Base-by-base conservation (phyloP, 2,329 filamentous ascomycete genomes). In the Colletotrichum caudatum region DNA sequence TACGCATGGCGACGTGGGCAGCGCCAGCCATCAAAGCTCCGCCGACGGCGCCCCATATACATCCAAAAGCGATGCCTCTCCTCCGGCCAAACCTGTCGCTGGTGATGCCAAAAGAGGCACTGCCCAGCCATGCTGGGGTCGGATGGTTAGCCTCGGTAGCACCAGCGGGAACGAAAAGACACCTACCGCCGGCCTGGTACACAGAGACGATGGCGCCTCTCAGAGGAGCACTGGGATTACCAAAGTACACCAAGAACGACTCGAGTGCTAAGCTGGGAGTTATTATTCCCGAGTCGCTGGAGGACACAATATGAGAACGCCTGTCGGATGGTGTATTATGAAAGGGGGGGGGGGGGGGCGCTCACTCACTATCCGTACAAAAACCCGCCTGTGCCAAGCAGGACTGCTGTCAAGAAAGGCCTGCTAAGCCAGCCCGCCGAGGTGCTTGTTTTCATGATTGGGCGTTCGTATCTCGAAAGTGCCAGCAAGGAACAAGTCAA, bases 251-350 rank as follows among this genome's bases (percentile, higher is more conserved):
- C 12, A 79, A 62, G 46, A 83, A 83, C 0, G 81, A 81, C 3
- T 71, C 75, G 35, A 83, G 71, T 0, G 81, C 81, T 3, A 83
- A 71, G 63, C 80, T 83, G 1, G 81, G 81, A 0, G 81, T 83
- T 58, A 83, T 83, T 62, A 83, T 83, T 3, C 81, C 81, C 6
- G 81, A 83, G 70, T 83, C 81, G 64, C 81, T 83, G 58, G n/a
- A 63, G 62, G 20, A 33, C 16, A 59, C 14, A 20, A 20, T 16
- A 69, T 62, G 7, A 69, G 61, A 54, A 12, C 5, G 11, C 11
- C 16, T 29, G 16, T 53, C 14, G 16, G 39, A 35, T 26, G 3
- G 20, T 18, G 3, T 50, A 2, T n/a, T n/a, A n/a, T n/a, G n/a
- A n/a, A n/a, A n/a, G n/a, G n/a, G n/a, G n/a, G 2, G 33, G 12